phyloP scores from a whole-genome alignment of 2,329 filamentous ascomycete species.

The Fusarium sororula region DNA sequence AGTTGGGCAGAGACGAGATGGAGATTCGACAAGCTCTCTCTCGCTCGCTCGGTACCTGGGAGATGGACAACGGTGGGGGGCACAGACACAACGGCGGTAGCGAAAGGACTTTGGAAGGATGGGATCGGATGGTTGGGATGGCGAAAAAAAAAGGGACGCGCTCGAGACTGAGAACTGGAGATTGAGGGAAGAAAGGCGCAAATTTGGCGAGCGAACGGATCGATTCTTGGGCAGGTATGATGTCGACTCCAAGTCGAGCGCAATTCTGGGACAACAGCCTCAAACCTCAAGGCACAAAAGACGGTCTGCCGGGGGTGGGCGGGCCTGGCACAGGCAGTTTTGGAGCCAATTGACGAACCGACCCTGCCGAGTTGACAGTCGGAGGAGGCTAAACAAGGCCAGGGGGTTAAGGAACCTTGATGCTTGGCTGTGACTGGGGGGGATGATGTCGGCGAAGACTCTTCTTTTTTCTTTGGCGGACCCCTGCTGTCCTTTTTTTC shows the following conservation, averaged over 20 bases:
- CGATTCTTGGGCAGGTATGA: constrained; percentile 39
- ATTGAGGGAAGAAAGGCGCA: constrained; percentile 37
- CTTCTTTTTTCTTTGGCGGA: constrained; percentile 10
- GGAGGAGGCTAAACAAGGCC: constrained; percentile 41
- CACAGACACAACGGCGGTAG: constrained; percentile 36
- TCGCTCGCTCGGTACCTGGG: constrained; percentile 36
- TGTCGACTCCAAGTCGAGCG: constrained; percentile 41
- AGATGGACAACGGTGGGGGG: constrained; percentile 41
- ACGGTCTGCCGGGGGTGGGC: constrained; percentile 43
- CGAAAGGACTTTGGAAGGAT: constrained; percentile 32
- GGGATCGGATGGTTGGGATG: constrained; percentile 6
- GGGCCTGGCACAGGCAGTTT: constrained; percentile 35
- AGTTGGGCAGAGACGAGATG: constrained; percentile 45
- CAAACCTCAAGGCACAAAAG: constrained; percentile 41
- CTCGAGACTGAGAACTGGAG: constrained; percentile 21
- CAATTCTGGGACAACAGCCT: constrained; percentile 35
- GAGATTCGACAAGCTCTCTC: constrained; percentile 39
- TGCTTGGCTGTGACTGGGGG: constrained; percentile 39
- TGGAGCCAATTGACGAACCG: constrained; percentile 43
- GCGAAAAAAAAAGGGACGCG: constrained; percentile 18
- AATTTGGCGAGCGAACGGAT: constrained; percentile 37
- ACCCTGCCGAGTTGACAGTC: constrained; percentile 45
- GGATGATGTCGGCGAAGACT: constrained; percentile 39
- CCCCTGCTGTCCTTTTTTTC: constrained; percentile 44
- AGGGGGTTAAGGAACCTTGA: constrained; percentile 41